Conservation (phyloP, 2,329 filamentous ascomycete species). For the Gaeumannomyces sp. region DNA sequence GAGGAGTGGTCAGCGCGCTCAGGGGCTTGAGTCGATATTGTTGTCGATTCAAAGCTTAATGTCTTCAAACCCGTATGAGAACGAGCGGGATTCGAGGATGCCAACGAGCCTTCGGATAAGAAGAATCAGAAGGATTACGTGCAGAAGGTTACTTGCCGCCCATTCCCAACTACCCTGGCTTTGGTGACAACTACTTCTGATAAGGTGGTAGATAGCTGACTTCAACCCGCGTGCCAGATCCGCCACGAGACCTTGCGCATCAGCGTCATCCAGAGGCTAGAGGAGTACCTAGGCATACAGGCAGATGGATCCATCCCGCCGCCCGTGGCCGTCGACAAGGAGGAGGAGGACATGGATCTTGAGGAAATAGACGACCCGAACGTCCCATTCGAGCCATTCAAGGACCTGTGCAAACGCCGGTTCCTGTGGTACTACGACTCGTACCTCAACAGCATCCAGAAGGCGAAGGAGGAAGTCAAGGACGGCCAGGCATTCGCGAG, state of each 20-base stretch:
- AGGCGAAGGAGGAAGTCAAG: slow-evolving; percentile 56
- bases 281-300: slow-evolving; percentile 66
- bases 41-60: slow-evolving; percentile 96
- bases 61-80: slow-evolving; percentile 89
- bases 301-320: slow-evolving; percentile 38
- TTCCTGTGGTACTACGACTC: slow-evolving; percentile 96
- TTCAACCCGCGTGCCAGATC: slow-evolving; percentile 50
- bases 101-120: slow-evolving; percentile 62
- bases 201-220: neutral
- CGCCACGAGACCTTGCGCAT: slow-evolving; percentile 84
- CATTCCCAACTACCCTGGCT: no score
- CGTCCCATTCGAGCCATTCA: slow-evolving; percentile 74
- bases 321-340: slow-evolving; percentile 24
- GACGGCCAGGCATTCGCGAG: slow-evolving; percentile 60
- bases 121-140: slow-evolving; percentile 69
- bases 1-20: slow-evolving; percentile 96
- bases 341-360: slow-evolving; percentile 41
- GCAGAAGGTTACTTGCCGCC: slow-evolving; percentile 55
- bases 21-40: slow-evolving; percentile 88
- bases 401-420: slow-evolving; percentile 80
- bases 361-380: slow-evolving; percentile 43
- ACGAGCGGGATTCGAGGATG: slow-evolving; percentile 86
- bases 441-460: slow-evolving; percentile 66
- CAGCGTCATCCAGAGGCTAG: slow-evolving; percentile 77
- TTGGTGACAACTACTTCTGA: neutral